Evolutionary conservation across 495 filamentous ascomycete genomes (phyloP).

Genomic region (Hyaloscypha variabilis): DNA sequence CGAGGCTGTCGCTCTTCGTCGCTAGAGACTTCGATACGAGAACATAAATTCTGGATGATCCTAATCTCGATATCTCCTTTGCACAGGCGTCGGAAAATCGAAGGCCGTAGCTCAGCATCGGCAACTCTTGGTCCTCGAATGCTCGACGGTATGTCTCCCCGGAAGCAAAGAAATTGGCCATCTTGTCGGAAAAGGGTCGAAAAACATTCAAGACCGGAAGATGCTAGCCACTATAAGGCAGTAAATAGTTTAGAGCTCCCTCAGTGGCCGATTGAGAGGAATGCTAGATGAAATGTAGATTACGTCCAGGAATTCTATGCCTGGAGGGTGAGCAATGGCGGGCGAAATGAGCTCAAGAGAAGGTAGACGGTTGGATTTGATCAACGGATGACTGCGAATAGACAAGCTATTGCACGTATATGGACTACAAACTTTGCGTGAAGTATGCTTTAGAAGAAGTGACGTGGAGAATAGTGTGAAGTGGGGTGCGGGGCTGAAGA

Average conservation of each 20-base stretch:
- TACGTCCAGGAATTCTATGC: too few relatives aligned
- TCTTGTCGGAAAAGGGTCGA: not conserved
- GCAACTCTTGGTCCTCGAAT: not conserved
- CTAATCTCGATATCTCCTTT: not conserved
- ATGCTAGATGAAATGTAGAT: too few relatives aligned
- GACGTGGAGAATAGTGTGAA: not conserved
- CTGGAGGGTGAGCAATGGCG: too few relatives aligned
- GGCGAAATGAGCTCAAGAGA: too few relatives aligned
- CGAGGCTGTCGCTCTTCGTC: not conserved
- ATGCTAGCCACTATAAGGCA: not conserved
- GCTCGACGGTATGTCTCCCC: constrained; percentile 2
- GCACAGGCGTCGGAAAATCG: not conserved
- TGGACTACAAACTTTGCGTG: not conserved
- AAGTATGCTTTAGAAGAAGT: not conserved
- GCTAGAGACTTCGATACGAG: constrained; percentile 1
- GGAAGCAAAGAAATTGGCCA: constrained; percentile 3
- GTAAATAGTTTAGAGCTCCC: not conserved
- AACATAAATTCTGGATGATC: not conserved
- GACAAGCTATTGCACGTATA: not conserved
- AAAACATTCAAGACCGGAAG: not conserved
- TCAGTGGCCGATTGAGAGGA: not conserved
- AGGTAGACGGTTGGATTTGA: too few relatives aligned
- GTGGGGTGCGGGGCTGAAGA: not conserved
- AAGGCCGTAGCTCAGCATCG: constrained; percentile 7
- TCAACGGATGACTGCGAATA: too few relatives aligned